Evolutionary conservation across 140 eudicot species (phyloP).

Genomic region (Senecio squalidus): DNA sequence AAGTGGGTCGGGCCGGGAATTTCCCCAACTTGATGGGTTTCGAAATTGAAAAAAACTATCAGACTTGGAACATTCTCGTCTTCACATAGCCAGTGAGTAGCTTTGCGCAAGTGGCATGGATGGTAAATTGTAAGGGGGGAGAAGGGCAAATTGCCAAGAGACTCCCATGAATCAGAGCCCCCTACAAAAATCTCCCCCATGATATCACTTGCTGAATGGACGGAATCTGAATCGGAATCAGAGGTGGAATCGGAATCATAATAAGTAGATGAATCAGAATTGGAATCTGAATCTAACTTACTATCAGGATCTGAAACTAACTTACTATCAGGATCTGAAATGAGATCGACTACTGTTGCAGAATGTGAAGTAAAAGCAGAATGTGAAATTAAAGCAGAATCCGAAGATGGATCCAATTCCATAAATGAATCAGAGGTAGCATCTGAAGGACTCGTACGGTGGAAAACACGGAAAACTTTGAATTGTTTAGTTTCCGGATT

Average conservation of each 20-base stretch:
- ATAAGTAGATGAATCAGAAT: too few relatives aligned
- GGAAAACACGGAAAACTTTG: slow-evolving; percentile 15
- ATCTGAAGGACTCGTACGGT: slow-evolving; percentile 1
- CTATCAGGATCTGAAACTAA: neutral
- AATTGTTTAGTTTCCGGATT: slow-evolving; percentile 1
- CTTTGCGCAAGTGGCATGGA: slow-evolving; percentile 10
- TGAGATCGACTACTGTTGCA: neutral
- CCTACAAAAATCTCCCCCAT: slow-evolving; percentile 12
- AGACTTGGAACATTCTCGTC: neutral
- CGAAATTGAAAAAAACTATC: slow-evolving; percentile 20
- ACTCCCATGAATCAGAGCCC: slow-evolving; percentile 20
- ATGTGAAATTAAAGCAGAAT: neutral
- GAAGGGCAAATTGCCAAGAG: slow-evolving; percentile 1
- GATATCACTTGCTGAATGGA: slow-evolving; percentile 1
- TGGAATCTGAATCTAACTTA: neutral
- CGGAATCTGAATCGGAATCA: neutral
- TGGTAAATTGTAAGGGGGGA: slow-evolving; percentile 5
- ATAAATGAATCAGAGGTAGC: neutral
- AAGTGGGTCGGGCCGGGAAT: slow-evolving; percentile 2
- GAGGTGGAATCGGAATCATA: neutral
- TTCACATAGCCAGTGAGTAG: slow-evolving; percentile 20
- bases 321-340: neutral
- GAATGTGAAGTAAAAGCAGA: too few relatives aligned
- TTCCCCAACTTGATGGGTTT: slow-evolving; percentile 7
- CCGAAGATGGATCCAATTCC: slow-evolving; percentile 6